Evolutionary conservation across 129 eudicot genomes (phyloP).

Genomic region (Saposhnikovia divaricata): DNA sequence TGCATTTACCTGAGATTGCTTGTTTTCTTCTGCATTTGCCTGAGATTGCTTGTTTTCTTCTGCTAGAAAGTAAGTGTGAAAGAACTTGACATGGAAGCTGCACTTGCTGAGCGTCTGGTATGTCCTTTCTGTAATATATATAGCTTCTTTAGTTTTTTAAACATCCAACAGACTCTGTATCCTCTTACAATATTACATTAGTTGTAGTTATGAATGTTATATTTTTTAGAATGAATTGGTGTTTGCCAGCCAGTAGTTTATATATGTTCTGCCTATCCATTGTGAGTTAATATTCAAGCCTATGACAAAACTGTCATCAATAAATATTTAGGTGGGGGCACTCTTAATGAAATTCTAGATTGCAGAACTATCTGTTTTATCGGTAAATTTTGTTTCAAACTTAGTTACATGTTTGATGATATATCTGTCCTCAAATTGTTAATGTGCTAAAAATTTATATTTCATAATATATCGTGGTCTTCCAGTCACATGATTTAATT

Average conservation of each 20-base stretch:
- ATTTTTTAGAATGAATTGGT: neutral
- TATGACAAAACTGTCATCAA: neutral
- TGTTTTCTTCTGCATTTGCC: neutral
- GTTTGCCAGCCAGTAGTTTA: neutral
- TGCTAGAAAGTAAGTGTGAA: conserved; percentile 67
- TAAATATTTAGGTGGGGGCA: neutral
- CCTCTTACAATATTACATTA: neutral
- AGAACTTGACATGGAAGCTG: conserved; percentile 93
- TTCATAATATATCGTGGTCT: neutral
- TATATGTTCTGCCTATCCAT: neutral
- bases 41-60: conserved; percentile 1
- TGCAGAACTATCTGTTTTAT: neutral
- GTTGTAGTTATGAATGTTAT: neutral
- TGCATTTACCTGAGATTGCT: neutral
- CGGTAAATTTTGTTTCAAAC: neutral
- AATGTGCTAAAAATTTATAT: neutral
- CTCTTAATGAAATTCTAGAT: neutral
- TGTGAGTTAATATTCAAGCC: neutral
- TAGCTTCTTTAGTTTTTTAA: neutral
- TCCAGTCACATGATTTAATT: neutral
- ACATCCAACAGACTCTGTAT: neutral
- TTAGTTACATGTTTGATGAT: neutral
- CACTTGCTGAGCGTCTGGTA: conserved; percentile 94
- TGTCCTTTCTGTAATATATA: neutral
- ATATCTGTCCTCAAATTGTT: neutral